Conservation (phyloP, 306 rosid species). For the Alnus glutinosa region DNA sequence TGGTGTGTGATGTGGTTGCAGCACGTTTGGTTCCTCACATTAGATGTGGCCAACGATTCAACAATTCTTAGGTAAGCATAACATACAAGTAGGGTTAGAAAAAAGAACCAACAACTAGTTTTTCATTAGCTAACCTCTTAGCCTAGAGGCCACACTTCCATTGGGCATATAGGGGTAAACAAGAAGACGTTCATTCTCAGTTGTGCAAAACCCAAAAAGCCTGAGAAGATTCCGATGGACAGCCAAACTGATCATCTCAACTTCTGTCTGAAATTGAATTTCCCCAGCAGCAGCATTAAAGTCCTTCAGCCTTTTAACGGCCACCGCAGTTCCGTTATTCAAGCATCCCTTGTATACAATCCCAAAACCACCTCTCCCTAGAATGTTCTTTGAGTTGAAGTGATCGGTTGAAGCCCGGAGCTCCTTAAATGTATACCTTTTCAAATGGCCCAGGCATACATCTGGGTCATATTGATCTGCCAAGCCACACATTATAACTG, state of each 20-base stretch:
- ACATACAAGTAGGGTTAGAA: background rate
- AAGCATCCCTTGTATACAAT: conserved; percentile 88
- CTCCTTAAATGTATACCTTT: conserved; percentile 87
- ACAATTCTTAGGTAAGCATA: background rate
- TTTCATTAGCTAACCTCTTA: conserved; percentile 67
- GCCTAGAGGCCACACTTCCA: conserved; percentile 92
- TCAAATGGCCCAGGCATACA: conserved; percentile 91
- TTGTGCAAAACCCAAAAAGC: conserved; percentile 91
- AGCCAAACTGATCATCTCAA: conserved; percentile 96
- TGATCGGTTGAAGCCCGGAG: conserved; percentile 94
- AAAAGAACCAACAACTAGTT: background rate
- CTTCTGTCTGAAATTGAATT: conserved; percentile 98
- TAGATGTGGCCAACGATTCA: background rate
- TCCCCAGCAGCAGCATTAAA: conserved; percentile 92
- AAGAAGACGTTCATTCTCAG: conserved; percentile 89
- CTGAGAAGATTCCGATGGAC: conserved; percentile 90
- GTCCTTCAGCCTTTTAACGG: conserved; percentile 93
- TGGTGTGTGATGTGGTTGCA: background rate
- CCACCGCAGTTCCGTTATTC: conserved; percentile 83
- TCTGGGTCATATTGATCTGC: conserved; percentile 97
- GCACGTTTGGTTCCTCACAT: background rate
- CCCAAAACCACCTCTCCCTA: conserved; percentile 98
- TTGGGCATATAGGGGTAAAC: conserved; percentile 97
- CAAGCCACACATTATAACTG: conserved; percentile 16
- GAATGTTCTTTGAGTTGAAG: conserved; percentile 87